A percentile compares a stretch with the other conserved stretches of the same genome.
These are phyloP conservation scores for Colletotrichum trifolii DNA, from an alignment of 2,329 filamentous ascomycete species.

Conservation along the genomic window DNA sequence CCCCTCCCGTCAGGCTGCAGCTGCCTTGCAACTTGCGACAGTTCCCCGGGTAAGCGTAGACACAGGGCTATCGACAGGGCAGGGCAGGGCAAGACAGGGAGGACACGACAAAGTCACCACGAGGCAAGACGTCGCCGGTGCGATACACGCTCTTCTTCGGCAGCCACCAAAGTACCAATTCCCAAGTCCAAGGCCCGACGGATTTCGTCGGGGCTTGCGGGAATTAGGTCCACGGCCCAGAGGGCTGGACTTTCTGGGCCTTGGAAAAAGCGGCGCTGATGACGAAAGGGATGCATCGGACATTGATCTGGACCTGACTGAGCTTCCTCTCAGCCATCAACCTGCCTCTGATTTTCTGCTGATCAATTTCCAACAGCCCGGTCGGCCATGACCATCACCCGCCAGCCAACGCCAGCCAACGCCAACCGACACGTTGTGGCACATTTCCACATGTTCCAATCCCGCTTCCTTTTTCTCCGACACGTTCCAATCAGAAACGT, in stretches of 20 bases:
- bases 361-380: conserved; percentile 18
- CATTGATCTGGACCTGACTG: conserved; percentile 17
- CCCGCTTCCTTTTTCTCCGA: conserved; percentile 34
- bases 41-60: conserved; percentile 24
- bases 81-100: conserved; percentile 25
- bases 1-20: conserved; percentile 10
- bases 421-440: conserved; percentile 18
- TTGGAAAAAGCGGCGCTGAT: conserved; percentile 31
- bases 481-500: conserved; percentile 27
- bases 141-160: too few relatives aligned
- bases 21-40: conserved; percentile 6
- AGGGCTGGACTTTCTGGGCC: conserved; percentile 28
- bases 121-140: neutral
- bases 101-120: conserved; percentile 9
- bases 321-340: neutral
- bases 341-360: neutral
- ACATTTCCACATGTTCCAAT: conserved; percentile 34
- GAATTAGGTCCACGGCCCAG: conserved; percentile 33
- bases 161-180: neutral
- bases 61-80: conserved; percentile 17
- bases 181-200: conserved; percentile 3
- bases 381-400: conserved; percentile 14
- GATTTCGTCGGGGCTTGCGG: conserved; percentile 30
- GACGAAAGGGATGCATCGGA: conserved; percentile 33
- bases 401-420: conserved; percentile 8